A percentile compares a stretch with the other conserved stretches of the same genome.
Conservation (phyloP, 129 eudicot genomes). For the Gnaphalium uliginosum region DNA sequence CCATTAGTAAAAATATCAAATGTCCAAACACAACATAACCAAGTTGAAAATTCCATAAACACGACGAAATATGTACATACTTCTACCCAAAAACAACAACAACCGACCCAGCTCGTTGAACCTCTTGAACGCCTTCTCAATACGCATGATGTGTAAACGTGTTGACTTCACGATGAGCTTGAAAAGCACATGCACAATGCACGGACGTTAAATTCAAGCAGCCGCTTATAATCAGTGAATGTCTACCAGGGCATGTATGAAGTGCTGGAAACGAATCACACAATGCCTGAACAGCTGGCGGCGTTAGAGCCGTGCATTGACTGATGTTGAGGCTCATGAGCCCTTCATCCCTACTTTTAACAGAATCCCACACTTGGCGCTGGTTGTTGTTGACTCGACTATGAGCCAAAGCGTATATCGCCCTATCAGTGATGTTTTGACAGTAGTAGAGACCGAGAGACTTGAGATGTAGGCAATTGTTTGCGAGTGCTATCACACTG, state of each 20-base stretch:
- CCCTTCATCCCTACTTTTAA: conserved; percentile 58
- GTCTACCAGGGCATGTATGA: conserved; percentile 91
- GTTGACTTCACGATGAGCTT: conserved; percentile 54
- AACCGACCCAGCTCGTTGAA: background rate
- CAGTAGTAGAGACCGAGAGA: conserved; percentile 92
- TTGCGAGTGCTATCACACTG: conserved; percentile 86
- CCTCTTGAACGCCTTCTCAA: conserved; percentile 20
- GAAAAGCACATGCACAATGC: conserved; percentile 76
- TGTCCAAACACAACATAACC: conserved; percentile 12
- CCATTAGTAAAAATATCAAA: conserved; percentile 4
- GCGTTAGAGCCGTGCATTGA: conserved; percentile 95
- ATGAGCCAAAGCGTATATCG: conserved; percentile 85
- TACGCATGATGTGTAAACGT: conserved; percentile 54
- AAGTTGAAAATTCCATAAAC: background rate
- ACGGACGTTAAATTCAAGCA: conserved; percentile 86
- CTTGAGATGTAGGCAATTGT: conserved; percentile 68
- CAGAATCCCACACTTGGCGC: conserved; percentile 56
- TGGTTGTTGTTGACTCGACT: conserved; percentile 59
- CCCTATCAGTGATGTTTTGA: conserved; percentile 80
- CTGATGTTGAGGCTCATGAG: conserved; percentile 85
- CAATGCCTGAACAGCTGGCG: conserved; percentile 92
- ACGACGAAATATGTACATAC: background rate
- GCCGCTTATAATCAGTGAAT: conserved; percentile 89
- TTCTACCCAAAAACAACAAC: background rate
- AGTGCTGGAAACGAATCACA: conserved; percentile 87